Base-by-base conservation (phyloP, 495 filamentous ascomycete species). In the Usnea hakonensis region DNA sequence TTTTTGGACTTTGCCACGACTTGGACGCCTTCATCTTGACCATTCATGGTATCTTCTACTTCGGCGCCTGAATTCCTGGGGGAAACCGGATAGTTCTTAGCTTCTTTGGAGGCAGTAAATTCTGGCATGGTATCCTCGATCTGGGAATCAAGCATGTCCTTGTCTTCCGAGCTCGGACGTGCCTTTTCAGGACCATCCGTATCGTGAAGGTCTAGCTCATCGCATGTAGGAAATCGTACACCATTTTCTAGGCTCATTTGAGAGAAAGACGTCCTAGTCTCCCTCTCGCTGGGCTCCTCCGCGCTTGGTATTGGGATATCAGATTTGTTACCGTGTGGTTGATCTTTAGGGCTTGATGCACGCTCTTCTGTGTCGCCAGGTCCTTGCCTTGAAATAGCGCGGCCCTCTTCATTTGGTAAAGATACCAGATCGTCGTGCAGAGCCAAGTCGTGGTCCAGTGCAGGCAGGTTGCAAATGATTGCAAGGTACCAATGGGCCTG, bases 401-500 rank as follows among this genome's bases (percentile, higher is more conserved):
- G 52, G 46, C 55, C 57, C n/a, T 43, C 11, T 36, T 69, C 66
- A 10, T n/a, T 23, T 44, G 32, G 44, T 41, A 36, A 52, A n/a
- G 36, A 36, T 40, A 36, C 21, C 30, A 35, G 46, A n/a, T 60
- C 55, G 14, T 58, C 48, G 13, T 28, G 46, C 37, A 59, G 19
- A 19, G 53, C 68, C 16, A 67, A 64, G 33, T 70, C 73, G 64
- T 69, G 77, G 66, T 70, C 70, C 57, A 75, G 81, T 66, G 60
- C 81, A 75, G 63, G 86, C 4, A 93, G 80, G 68, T 97, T 96
- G 83, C 90, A 96, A 37, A 97, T 96, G 60, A 98, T 91, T 16
- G 91, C 94, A 68, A 97, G 75, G 74, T 94, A 97, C 94, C 94
- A 98, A 71, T 98, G 94, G 23, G 76, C 75, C 69, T 81, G 74